Evolutionary conservation across 306 rosid genomes (phyloP).

Genomic region (Acacia acuminata): DNA sequence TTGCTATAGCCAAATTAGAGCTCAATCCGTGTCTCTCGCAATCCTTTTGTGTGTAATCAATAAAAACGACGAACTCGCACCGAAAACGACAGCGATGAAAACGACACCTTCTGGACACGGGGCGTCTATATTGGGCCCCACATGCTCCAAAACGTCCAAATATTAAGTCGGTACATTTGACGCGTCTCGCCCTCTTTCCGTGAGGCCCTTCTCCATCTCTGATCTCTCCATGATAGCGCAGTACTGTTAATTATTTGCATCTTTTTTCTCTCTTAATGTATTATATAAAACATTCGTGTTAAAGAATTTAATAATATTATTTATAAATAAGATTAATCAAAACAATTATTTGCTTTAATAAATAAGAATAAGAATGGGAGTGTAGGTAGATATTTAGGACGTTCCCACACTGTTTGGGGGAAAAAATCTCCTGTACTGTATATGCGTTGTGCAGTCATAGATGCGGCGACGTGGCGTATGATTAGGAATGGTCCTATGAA

Average conservation of each 20-base stretch:
- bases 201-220: neutral
- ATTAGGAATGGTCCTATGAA: neutral
- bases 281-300: no score
- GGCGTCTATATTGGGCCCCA: slow-evolving; percentile 12
- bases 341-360: no score
- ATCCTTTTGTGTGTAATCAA: neutral
- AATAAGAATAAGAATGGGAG: no score
- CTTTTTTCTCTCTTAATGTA: no score
- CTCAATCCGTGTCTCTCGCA: slow-evolving; percentile 12
- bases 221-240: no score
- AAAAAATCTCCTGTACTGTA: neutral
- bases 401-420: neutral
- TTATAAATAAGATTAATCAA: no score
- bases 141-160: neutral
- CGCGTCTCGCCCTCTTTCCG: slow-evolving; percentile 4
- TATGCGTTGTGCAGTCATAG: neutral
- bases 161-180: neutral
- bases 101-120: slow-evolving; percentile 1
- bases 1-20: neutral
- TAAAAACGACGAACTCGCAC: neutral
- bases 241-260: no score
- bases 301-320: no score
- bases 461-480: slow-evolving; percentile 6
- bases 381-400: no score
- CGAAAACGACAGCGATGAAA: neutral